Evolutionary conservation across 768 basidiomycete genomes (phyloP).

Genomic region (Mycena rosella): DNA sequence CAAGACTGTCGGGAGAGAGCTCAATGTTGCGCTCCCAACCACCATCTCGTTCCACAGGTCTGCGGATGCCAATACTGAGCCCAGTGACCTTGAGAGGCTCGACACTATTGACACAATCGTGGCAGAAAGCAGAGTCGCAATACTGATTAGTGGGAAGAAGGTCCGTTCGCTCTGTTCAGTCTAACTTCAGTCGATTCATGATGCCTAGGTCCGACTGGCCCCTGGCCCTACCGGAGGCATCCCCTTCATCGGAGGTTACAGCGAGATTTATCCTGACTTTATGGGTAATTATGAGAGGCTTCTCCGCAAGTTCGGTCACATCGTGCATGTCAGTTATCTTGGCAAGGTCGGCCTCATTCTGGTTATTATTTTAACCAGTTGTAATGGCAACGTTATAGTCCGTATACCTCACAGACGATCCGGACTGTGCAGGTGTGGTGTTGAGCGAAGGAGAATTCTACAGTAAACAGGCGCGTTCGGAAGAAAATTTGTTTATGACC

Average conservation of each 20-base stretch:
- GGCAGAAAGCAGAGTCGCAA: slow-evolving; percentile 1
- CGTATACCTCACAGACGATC: slow-evolving; percentile 31
- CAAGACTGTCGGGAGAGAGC: slow-evolving; percentile 19
- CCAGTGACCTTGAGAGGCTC: not conserved
- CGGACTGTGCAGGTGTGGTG: slow-evolving; percentile 26
- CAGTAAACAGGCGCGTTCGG: slow-evolving; percentile 16
- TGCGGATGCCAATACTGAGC: not conserved
- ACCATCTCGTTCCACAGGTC: slow-evolving; percentile 29
- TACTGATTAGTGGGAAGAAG: slow-evolving; percentile 34
- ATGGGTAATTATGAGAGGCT: slow-evolving; percentile 34
- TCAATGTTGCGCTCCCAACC: slow-evolving; percentile 14
- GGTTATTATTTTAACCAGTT: not conserved
- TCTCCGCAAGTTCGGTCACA: slow-evolving; percentile 28
- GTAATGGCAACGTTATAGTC: not conserved
- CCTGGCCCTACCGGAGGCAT: slow-evolving; percentile 32
- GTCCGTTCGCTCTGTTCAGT: slow-evolving; percentile 6
- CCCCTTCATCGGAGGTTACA: slow-evolving; percentile 33
- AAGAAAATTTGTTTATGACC: not conserved
- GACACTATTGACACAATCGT: slow-evolving; percentile 19
- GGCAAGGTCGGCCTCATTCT: slow-evolving; percentile 18
- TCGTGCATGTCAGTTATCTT: slow-evolving; percentile 33
- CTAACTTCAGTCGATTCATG: no score
- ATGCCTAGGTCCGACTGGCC: slow-evolving; percentile 23
- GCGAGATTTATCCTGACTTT: slow-evolving; percentile 33
- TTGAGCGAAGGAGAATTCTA: slow-evolving; percentile 32